phyloP scores from a whole-genome alignment of 768 basidiomycete species.

The Russula sp. region DNA sequence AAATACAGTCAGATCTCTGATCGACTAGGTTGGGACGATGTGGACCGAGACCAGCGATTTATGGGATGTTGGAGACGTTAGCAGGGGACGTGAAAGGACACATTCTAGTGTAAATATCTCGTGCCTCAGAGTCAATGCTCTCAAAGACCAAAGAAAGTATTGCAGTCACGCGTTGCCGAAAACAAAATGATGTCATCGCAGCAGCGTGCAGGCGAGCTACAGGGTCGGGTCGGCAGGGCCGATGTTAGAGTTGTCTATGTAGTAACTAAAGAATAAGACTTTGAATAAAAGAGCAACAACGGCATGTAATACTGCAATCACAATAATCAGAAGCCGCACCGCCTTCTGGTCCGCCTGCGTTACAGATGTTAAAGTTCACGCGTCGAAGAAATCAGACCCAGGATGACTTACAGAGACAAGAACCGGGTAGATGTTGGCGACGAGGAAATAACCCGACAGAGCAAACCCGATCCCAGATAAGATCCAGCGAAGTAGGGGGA shows the following conservation, averaged over 20 bases:
- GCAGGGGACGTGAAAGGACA: too few species aligned
- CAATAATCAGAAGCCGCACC: constrained; percentile 72
- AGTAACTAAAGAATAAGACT: constrained; percentile 62
- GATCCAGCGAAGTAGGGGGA: constrained; percentile 75
- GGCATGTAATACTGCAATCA: constrained; percentile 67
- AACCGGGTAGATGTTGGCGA: constrained; percentile 81
- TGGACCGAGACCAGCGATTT: too few species aligned
- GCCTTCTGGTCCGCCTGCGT: constrained; percentile 78
- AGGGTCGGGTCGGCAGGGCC: constrained; percentile 33
- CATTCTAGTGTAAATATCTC: too few species aligned
- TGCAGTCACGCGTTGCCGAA: neutral
- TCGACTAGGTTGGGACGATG: too few species aligned
- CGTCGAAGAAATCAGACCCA: neutral
- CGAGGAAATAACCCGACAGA: constrained; percentile 84
- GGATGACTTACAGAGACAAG: constrained; percentile 61
- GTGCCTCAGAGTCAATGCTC: neutral
- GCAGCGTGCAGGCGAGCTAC: constrained; percentile 4
- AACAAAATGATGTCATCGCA: neutral
- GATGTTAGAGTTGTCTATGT: constrained; percentile 34
- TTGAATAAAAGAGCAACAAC: constrained; percentile 83
- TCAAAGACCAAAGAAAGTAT: neutral
- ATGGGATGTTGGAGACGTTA: too few species aligned
- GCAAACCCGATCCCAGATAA: constrained; percentile 65
- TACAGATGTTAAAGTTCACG: neutral
- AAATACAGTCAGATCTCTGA: too few species aligned